Conservation (phyloP, 2,329 filamentous ascomycete species). For the Orbilia quercus region DNA sequence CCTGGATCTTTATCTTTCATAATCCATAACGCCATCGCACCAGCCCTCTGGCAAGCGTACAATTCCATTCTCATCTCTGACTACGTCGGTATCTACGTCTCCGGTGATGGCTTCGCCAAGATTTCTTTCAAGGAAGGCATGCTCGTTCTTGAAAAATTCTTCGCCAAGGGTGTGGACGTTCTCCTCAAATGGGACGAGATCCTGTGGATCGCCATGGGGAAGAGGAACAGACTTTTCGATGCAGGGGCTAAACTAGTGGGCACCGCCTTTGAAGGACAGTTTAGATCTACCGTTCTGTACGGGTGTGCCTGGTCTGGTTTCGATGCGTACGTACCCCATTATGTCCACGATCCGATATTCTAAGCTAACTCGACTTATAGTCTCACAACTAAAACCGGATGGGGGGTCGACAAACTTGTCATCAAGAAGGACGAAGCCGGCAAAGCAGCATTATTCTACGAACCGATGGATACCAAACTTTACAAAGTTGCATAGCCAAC, state of each 20-base stretch:
- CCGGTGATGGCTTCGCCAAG: constrained; percentile 26
- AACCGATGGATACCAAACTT: constrained; percentile 24
- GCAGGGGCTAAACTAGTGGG: constrained; percentile 27
- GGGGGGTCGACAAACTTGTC: constrained; percentile 39
- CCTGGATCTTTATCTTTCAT: constrained; percentile 20
- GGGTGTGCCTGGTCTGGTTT: constrained; percentile 31
- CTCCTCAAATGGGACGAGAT: constrained; percentile 38
- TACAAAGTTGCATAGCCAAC: constrained; percentile 26
- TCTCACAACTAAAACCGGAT: constrained; percentile 34
- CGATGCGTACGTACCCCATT: constrained; percentile 27
- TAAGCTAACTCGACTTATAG: constrained; percentile 13
- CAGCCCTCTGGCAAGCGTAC: constrained; percentile 42
- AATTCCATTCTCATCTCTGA: constrained; percentile 25
- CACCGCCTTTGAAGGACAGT: constrained; percentile 36
- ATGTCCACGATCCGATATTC: background rate
- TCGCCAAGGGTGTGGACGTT: constrained; percentile 25
- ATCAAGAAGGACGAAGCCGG: constrained; percentile 26
- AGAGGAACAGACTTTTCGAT: constrained; percentile 7
- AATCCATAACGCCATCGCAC: constrained; percentile 37
- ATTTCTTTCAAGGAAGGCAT: constrained; percentile 35
- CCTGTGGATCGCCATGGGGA: constrained; percentile 21
- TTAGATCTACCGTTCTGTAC: constrained; percentile 17
- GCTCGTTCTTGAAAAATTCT: constrained; percentile 27
- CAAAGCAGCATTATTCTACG: constrained; percentile 30
- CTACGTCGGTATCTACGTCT: constrained; percentile 41